phyloP scores from a whole-genome alignment of 164 flowering plant genomes.

The Kingdonia uniflora region DNA sequence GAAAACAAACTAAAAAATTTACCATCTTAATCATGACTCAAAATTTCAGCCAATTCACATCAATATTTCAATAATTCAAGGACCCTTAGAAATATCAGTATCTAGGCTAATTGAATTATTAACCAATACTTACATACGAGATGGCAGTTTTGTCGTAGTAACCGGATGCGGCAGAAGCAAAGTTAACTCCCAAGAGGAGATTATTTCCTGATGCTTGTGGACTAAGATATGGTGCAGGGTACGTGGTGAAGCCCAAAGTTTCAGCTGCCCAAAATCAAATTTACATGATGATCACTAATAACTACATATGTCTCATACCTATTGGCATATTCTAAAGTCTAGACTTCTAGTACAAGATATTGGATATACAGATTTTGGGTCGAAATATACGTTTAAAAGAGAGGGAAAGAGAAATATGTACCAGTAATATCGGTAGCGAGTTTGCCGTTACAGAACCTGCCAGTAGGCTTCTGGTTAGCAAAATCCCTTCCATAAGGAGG shows the following conservation, averaged over 20 bases:
- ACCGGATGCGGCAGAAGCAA: slow-evolving; percentile 94
- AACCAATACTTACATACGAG: slow-evolving; percentile 43
- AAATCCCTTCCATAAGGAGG: slow-evolving; percentile 96
- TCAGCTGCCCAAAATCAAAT: slow-evolving; percentile 47
- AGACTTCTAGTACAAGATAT: no score
- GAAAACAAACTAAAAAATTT: slow-evolving; percentile 10
- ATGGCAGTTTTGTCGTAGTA: slow-evolving; percentile 69
- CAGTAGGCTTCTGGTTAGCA: slow-evolving; percentile 50
- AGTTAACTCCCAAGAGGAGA: slow-evolving; percentile 83
- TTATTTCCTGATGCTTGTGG: slow-evolving; percentile 85
- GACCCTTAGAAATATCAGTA: no score
- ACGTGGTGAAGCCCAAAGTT: slow-evolving; percentile 68
- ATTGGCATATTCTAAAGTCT: no score
- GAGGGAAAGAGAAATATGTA: slow-evolving; percentile 8
- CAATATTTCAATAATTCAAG: no score
- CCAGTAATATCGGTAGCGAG: slow-evolving; percentile 93
- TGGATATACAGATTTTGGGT: no score
- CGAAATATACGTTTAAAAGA: no score
- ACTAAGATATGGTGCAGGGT: slow-evolving; percentile 77
- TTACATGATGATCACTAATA: no score
- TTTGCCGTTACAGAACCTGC: slow-evolving; percentile 95
- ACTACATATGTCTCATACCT: no score
- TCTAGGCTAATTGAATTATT: no score
- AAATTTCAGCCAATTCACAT: background rate
- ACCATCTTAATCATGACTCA: background rate